Conservation (phyloP, 352 stramenopile species). For the Phytophthora macrochlamydospora region DNA sequence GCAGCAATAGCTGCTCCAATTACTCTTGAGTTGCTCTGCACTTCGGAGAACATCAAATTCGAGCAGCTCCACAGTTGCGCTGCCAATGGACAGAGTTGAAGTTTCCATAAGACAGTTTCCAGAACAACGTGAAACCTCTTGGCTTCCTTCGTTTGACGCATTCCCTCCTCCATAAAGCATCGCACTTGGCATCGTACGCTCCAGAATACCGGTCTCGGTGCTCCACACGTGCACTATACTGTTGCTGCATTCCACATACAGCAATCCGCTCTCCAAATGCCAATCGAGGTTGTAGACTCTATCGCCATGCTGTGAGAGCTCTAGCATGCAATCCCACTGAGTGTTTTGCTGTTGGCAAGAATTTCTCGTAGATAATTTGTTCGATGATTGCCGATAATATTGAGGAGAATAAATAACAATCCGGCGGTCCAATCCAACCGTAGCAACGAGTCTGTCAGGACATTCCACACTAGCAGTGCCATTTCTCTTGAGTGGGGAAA, state of each 20-base stretch:
- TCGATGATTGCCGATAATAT: slow-evolving; percentile 42
- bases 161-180: slow-evolving; percentile 63
- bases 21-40: slow-evolving; percentile 69
- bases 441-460: slow-evolving; percentile 69
- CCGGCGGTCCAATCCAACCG: slow-evolving; percentile 60
- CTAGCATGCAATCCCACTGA: slow-evolving; percentile 66
- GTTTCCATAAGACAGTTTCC: slow-evolving; percentile 41
- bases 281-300: slow-evolving; percentile 57
- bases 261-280: slow-evolving; percentile 60
- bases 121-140: neutral
- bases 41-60: slow-evolving; percentile 71
- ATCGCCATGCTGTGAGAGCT: slow-evolving; percentile 70
- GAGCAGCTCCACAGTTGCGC: slow-evolving; percentile 61
- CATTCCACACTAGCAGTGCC: slow-evolving; percentile 7
- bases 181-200: slow-evolving; percentile 59
- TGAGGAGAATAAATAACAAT: slow-evolving; percentile 67
- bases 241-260: slow-evolving; percentile 77
- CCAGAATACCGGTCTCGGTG: slow-evolving; percentile 73
- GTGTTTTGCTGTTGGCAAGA: slow-evolving; percentile 22
- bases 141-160: slow-evolving; percentile 12
- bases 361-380: slow-evolving; percentile 2
- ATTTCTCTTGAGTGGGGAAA: slow-evolving; percentile 49
- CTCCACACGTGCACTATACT: slow-evolving; percentile 84
- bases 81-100: slow-evolving; percentile 59
- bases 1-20: slow-evolving; percentile 70